These are phyloP conservation scores for Gloeophyllum trabeum DNA, from an alignment of 768 basidiomycete genomes.

Conservation along the genomic window DNA sequence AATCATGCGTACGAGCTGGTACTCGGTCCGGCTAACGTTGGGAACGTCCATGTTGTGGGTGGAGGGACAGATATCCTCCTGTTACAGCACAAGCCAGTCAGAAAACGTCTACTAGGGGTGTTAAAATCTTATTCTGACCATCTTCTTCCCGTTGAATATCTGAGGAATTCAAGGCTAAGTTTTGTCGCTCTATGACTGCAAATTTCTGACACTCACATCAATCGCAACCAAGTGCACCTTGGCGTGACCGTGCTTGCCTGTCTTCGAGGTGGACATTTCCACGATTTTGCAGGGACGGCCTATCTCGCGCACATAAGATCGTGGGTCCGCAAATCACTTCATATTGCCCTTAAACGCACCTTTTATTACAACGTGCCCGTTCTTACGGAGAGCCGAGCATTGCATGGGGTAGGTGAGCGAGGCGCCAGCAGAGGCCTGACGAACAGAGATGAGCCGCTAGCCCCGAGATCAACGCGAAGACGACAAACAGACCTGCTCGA, in stretches of 20 bases:
- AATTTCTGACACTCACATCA: slow-evolving; percentile 54
- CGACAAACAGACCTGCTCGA: slow-evolving; percentile 55
- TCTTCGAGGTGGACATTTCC: slow-evolving; percentile 99
- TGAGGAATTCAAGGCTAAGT: slow-evolving; percentile 18
- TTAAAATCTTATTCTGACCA: slow-evolving; percentile 29
- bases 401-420: slow-evolving; percentile 79
- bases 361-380: slow-evolving; percentile 95
- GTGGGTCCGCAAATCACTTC: background rate
- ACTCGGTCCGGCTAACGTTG: slow-evolving; percentile 85
- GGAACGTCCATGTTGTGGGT: slow-evolving; percentile 99
- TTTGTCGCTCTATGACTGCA: background rate
- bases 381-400: slow-evolving; percentile 94
- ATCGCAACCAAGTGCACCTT: slow-evolving; percentile 97
- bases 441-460: slow-evolving; percentile 3
- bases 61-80: slow-evolving; percentile 92
- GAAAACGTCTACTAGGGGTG: slow-evolving; percentile 7
- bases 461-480: slow-evolving; percentile 8
- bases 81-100: no score
- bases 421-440: slow-evolving; percentile 60
- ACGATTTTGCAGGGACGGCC: slow-evolving; percentile 96
- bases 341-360: slow-evolving; percentile 22
- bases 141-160: slow-evolving; percentile 99
- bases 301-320: slow-evolving; percentile 13
- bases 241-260: slow-evolving; percentile 99
- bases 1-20: slow-evolving; percentile 63